Evolutionary conservation across 352 stramenopile species (phyloP).

Genomic region (Hyaloperonospora brassicae): DNA sequence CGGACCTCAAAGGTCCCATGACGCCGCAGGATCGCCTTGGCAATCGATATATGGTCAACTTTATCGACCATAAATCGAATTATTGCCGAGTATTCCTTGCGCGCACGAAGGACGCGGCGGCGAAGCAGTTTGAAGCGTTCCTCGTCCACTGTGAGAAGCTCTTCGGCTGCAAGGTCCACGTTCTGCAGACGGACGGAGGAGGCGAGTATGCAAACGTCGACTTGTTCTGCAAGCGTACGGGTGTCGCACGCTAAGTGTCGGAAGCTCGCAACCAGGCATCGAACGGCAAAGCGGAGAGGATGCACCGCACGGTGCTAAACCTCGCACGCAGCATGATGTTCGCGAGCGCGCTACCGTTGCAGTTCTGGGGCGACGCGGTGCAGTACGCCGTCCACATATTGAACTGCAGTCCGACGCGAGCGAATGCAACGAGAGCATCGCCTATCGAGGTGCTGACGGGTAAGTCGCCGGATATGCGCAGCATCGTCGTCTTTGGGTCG

Average conservation of each 20-base stretch:
- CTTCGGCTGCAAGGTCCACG: conserved; percentile 9
- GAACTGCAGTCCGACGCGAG: conserved; percentile 17
- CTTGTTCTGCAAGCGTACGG: conserved; percentile 16
- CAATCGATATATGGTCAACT: neutral
- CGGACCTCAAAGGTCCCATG: too few relatives aligned
- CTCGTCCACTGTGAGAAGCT: conserved; percentile 11
- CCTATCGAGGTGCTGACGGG: conserved; percentile 7
- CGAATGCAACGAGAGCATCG: conserved; percentile 7
- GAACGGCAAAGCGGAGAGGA: conserved; percentile 27
- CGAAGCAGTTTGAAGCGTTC: conserved; percentile 7
- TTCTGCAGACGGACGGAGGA: conserved; percentile 15
- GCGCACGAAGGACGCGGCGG: neutral
- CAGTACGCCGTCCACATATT: conserved; percentile 25
- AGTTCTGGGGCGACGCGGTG: conserved; percentile 22
- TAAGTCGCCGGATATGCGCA: neutral
- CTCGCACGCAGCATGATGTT: conserved; percentile 26
- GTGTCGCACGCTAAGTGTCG: conserved; percentile 12
- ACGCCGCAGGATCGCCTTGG: too few relatives aligned
- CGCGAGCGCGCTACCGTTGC: conserved; percentile 10
- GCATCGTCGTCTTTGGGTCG: neutral
- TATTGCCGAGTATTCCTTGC: neutral
- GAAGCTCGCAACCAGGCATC: conserved; percentile 10
- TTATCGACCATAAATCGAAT: neutral
- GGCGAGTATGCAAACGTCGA: conserved; percentile 25
- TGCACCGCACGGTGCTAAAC: conserved; percentile 30